A percentile compares a stretch with the other conserved stretches of the same genome.
Evolutionary conservation across 2,329 filamentous ascomycete genomes (phyloP).

Genomic region (Sporothrix phasma): DNA sequence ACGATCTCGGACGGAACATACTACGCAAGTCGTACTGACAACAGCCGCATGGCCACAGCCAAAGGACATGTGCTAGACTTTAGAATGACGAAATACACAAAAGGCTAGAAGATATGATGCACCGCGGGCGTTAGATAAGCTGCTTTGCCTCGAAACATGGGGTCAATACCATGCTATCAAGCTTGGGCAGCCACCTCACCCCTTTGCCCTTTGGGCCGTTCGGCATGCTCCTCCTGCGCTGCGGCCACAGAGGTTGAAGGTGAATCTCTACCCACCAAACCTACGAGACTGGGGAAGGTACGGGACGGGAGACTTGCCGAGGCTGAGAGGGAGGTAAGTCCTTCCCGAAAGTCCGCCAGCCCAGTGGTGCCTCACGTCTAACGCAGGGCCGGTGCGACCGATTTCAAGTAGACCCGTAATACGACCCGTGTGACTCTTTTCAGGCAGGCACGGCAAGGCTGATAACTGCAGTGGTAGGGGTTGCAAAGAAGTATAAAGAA

Average conservation of each 20-base stretch:
- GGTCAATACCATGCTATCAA: neutral
- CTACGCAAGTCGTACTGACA: neutral
- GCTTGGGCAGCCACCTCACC: conserved; percentile 3
- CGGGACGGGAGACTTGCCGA: neutral
- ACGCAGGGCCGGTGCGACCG: neutral
- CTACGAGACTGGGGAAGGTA: neutral
- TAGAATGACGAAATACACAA: neutral
- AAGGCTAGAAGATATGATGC: neutral
- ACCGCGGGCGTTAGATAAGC: neutral
- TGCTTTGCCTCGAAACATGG: neutral
- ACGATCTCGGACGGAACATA: too few species aligned
- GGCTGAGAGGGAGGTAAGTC: neutral
- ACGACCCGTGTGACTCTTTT: too few species aligned
- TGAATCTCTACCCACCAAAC: neutral
- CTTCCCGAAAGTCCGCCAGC: conserved; percentile 3
- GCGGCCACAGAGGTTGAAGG: neutral
- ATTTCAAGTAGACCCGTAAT: too few species aligned
- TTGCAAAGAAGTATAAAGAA: too few species aligned
- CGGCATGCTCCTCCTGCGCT: neutral
- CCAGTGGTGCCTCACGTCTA: neutral
- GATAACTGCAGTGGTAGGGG: too few species aligned
- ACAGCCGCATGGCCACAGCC: too few species aligned
- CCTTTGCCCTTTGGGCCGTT: neutral
- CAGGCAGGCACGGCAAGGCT: too few species aligned
- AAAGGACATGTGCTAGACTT: too few species aligned